phyloP scores from a whole-genome alignment of 1,139 yeast species.

The Debaryomyces sp. region DNA sequence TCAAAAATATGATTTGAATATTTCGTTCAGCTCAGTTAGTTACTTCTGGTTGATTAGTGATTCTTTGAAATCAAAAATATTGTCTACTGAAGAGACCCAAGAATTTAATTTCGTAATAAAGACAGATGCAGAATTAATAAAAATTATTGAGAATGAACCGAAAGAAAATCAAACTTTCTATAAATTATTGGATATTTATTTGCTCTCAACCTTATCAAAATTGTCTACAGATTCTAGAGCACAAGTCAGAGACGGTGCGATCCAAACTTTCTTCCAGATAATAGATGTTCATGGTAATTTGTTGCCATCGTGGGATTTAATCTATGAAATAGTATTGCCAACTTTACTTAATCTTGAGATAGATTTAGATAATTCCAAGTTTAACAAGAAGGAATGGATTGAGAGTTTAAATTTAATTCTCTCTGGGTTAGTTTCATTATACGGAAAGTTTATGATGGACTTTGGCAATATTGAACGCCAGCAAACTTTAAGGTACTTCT shows the following conservation, averaged over 20 bases:
- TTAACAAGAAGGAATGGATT: slow-evolving; percentile 45
- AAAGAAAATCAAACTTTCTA: slow-evolving; percentile 23
- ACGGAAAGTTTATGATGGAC: slow-evolving; percentile 42
- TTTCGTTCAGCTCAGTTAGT: slow-evolving; percentile 87
- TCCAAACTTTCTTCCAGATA: slow-evolving; percentile 84
- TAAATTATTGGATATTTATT: slow-evolving; percentile 60
- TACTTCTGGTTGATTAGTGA: slow-evolving; percentile 93
- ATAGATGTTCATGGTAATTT: slow-evolving; percentile 75
- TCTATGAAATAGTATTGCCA: slow-evolving; percentile 55
- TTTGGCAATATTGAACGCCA: slow-evolving; percentile 22
- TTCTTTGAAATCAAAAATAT: slow-evolving; percentile 47
- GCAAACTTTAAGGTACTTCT: slow-evolving; percentile 30
- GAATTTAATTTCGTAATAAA: slow-evolving; percentile 7
- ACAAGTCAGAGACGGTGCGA: slow-evolving; percentile 86
- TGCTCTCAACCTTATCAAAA: slow-evolving; percentile 61
- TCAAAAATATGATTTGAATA: slow-evolving; percentile 75
- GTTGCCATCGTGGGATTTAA: slow-evolving; percentile 54
- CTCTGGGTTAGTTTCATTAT: slow-evolving; percentile 60
- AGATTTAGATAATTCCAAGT: slow-evolving; percentile 13
- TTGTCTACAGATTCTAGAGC: slow-evolving; percentile 67
- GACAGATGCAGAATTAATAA: slow-evolving; percentile 23
- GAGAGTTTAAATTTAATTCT: slow-evolving; percentile 61
- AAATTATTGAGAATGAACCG: slow-evolving; percentile 20
- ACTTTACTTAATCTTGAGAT: slow-evolving; percentile 26
- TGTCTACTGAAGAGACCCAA: slow-evolving; percentile 16